Evolutionary conservation across 345 rosid genomes (phyloP).

Genomic region (Lepidium didymum): DNA sequence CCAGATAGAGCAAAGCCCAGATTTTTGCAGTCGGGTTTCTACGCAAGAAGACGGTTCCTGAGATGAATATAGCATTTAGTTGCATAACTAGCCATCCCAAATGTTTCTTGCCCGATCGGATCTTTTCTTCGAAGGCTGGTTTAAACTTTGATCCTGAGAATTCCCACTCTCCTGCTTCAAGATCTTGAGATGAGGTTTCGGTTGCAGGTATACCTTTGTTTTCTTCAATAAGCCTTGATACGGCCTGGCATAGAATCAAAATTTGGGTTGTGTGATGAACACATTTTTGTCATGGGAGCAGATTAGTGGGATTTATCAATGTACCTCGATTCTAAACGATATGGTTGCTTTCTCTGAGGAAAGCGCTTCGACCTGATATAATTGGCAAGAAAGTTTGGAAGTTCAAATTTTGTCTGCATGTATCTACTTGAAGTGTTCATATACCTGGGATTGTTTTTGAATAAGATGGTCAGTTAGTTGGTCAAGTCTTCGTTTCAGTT

Average conservation of each 20-base stretch:
- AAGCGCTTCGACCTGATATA: slow-evolving; percentile 72
- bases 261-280: background rate
- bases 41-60: slow-evolving; percentile 66
- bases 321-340: slow-evolving; percentile 81
- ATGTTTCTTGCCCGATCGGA: slow-evolving; percentile 63
- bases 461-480: slow-evolving; percentile 95
- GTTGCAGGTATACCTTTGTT: slow-evolving; percentile 33
- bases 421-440: background rate
- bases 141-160: slow-evolving; percentile 43
- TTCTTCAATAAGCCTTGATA: slow-evolving; percentile 74
- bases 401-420: background rate
- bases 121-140: slow-evolving; percentile 51
- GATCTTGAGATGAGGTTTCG: slow-evolving; percentile 39
- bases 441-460: slow-evolving; percentile 97
- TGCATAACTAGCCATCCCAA: slow-evolving; percentile 63
- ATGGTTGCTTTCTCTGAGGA: slow-evolving; percentile 92
- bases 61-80: slow-evolving; percentile 60
- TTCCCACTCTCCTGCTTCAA: slow-evolving; percentile 64
- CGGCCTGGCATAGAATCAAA: slow-evolving; percentile 40
- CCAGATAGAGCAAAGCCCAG: slow-evolving; percentile 62
- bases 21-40: slow-evolving; percentile 68
- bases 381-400: background rate
- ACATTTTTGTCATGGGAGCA: background rate
- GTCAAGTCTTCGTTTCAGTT: slow-evolving; percentile 75
- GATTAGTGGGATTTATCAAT: slow-evolving; percentile 1